A percentile compares a stretch with the other conserved stretches of the same genome.
Evolutionary conservation across 768 basidiomycete genomes (phyloP).

Genomic region (Hypholoma sublateritium): DNA sequence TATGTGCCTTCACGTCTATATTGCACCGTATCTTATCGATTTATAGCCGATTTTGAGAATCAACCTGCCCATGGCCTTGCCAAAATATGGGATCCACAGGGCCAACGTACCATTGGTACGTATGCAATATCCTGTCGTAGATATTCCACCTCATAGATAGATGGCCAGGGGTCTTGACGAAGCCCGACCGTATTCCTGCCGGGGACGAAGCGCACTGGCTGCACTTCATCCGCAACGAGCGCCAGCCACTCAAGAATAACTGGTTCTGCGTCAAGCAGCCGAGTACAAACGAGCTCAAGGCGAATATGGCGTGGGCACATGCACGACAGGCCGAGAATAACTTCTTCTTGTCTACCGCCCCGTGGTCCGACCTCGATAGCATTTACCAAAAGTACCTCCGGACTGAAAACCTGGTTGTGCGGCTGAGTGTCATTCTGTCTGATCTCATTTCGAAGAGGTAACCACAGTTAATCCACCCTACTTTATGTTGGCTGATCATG

Average conservation of each 20-base stretch:
- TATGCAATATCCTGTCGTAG: background rate
- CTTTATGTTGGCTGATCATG: too few species aligned
- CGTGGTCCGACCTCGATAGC: constrained; percentile 56
- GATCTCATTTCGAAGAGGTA: constrained; percentile 64
- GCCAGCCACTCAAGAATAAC: constrained; percentile 49
- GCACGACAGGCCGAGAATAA: constrained; percentile 57
- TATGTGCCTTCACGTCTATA: background rate
- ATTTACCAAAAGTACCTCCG: constrained; percentile 53
- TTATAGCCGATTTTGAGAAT: constrained; percentile 79
- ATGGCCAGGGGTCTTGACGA: constrained; percentile 64
- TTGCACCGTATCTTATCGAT: background rate
- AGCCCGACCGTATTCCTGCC: constrained; percentile 37
- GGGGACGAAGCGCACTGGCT: constrained; percentile 62
- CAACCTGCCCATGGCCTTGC: constrained; percentile 71
- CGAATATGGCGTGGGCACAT: constrained; percentile 56
- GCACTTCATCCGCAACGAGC: constrained; percentile 53
- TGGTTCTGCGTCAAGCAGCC: constrained; percentile 65
- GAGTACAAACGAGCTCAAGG: constrained; percentile 47
- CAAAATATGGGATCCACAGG: constrained; percentile 57
- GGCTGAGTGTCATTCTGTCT: constrained; percentile 60
- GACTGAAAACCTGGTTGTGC: constrained; percentile 54
- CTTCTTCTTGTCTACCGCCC: constrained; percentile 52
- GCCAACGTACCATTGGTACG: constrained; percentile 70
- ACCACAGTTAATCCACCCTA: too few species aligned
- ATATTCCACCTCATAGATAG: background rate